Evolutionary conservation across 2,329 filamentous ascomycete species (phyloP).

Genomic region (Hypoxylon sp.): DNA sequence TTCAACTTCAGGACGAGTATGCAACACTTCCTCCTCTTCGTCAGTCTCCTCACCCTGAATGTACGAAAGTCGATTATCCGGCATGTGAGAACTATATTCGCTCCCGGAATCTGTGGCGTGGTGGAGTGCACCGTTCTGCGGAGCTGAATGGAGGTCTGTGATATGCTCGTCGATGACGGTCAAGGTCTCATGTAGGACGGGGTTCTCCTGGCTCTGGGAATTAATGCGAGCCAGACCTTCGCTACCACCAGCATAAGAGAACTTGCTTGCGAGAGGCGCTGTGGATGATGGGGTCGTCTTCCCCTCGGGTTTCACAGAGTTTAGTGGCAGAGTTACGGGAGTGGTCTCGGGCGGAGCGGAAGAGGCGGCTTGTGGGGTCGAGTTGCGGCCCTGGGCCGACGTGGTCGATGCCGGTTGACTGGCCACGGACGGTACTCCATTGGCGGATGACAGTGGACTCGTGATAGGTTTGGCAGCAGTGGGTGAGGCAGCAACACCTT

Average conservation of each 20-base stretch:
- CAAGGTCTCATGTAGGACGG: conserved; percentile 90
- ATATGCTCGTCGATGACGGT: conserved; percentile 98
- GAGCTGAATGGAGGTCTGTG: conserved; percentile 78
- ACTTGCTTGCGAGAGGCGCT: conserved; percentile 48
- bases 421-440: conserved; percentile 42
- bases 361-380: conserved; percentile 40
- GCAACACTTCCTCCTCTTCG: conserved; percentile 83
- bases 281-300: conserved; percentile 50
- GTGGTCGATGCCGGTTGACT: conserved; percentile 47
- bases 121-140: conserved; percentile 65
- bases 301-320: conserved; percentile 56
- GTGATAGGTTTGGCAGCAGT: conserved; percentile 49
- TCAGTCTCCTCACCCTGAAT: conserved; percentile 96
- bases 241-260: conserved; percentile 54
- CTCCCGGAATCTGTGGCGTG: conserved; percentile 82
- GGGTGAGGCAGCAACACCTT: conserved; percentile 51
- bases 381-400: conserved; percentile 48
- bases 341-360: conserved; percentile 49
- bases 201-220: conserved; percentile 64
- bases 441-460: conserved; percentile 47
- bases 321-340: conserved; percentile 58
- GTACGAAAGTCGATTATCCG: conserved; percentile 85
- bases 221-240: conserved; percentile 58
- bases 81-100: conserved; percentile 86
- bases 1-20: conserved; percentile 79